A percentile compares a stretch with the other conserved stretches of the same genome.
These are phyloP conservation scores for Phaeoacremonium minimum DNA, from an alignment of 2,329 filamentous ascomycete species.

Conservation along the genomic window DNA sequence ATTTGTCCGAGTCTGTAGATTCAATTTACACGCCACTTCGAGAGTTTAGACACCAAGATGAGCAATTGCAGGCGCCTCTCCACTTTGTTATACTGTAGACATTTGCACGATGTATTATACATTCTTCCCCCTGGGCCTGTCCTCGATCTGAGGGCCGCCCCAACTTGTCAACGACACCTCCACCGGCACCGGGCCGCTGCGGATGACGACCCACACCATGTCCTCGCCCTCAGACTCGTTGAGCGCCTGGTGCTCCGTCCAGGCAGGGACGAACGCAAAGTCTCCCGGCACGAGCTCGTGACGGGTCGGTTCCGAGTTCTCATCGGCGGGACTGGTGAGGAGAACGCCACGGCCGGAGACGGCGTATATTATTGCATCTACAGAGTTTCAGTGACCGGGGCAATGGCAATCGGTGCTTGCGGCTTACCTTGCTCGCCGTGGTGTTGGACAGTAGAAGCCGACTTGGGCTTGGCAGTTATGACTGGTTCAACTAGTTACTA, in stretches of 20 bases:
- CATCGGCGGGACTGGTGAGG: constrained; percentile 45
- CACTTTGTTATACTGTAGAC: too few relatives aligned
- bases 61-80: too few relatives aligned
- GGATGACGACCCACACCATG: constrained; percentile 61
- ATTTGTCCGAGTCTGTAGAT: too few relatives aligned
- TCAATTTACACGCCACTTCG: too few relatives aligned
- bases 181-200: constrained; percentile 55
- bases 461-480: constrained; percentile 59
- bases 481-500: constrained; percentile 34
- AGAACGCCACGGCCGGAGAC: constrained; percentile 58
- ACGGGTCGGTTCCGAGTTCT: constrained; percentile 29
- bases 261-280: constrained; percentile 67
- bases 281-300: constrained; percentile 59
- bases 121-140: not conserved
- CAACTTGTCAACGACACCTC: constrained; percentile 61
- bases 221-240: constrained; percentile 60
- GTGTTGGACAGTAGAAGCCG: constrained; percentile 60
- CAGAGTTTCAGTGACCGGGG: constrained; percentile 1
- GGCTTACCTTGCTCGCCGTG: constrained; percentile 62
- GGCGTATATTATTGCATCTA: constrained; percentile 66
- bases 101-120: too few relatives aligned
- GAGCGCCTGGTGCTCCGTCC: constrained; percentile 65
- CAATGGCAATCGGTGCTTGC: constrained; percentile 2
- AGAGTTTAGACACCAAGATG: too few relatives aligned
- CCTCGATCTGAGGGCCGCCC: constrained; percentile 38